These are phyloP conservation scores for Porphyrellus cyaneotinctus DNA, from an alignment of 768 basidiomycete genomes.

Conservation along the genomic window DNA sequence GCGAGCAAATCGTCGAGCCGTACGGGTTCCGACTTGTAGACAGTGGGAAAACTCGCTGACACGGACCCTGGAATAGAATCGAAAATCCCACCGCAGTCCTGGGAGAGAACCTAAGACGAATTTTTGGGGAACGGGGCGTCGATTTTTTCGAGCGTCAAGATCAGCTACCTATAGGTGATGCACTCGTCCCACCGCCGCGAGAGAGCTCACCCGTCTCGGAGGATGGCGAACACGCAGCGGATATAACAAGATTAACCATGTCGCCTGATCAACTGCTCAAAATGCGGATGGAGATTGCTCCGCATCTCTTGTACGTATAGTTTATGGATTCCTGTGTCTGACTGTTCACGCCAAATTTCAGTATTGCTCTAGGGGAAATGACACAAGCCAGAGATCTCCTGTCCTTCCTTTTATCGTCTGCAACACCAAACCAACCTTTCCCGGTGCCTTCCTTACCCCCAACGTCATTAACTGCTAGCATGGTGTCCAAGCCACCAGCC, in stretches of 20 bases:
- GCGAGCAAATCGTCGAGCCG: constrained; percentile 69
- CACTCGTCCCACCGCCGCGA: constrained; percentile 22
- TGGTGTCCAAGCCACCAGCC: constrained; percentile 62
- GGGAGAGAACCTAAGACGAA: constrained; percentile 61
- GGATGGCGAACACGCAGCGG: constrained; percentile 29
- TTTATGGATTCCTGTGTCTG: background rate
- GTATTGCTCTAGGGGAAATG: constrained; percentile 78
- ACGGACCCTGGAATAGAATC: constrained; percentile 39
- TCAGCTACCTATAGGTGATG: constrained; percentile 19
- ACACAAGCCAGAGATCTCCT: constrained; percentile 70
- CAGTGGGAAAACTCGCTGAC: constrained; percentile 11
- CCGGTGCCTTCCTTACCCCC: constrained; percentile 28
- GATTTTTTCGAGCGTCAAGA: constrained; percentile 67
- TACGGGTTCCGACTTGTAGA: constrained; percentile 34
- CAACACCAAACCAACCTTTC: constrained; percentile 33
- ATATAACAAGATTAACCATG: constrained; percentile 46
- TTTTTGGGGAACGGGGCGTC: constrained; percentile 68
- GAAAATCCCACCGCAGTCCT: constrained; percentile 55
- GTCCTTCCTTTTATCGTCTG: constrained; percentile 48
- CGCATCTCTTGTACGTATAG: constrained; percentile 65
- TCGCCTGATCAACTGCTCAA: constrained; percentile 67
- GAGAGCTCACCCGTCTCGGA: constrained; percentile 26
- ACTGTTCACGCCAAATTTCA: constrained; percentile 30
- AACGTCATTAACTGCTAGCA: constrained; percentile 52
- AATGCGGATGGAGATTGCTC: constrained; percentile 69